Evolutionary conservation across 345 rosid species (phyloP).

Genomic region (Bruguiera parviflora): DNA sequence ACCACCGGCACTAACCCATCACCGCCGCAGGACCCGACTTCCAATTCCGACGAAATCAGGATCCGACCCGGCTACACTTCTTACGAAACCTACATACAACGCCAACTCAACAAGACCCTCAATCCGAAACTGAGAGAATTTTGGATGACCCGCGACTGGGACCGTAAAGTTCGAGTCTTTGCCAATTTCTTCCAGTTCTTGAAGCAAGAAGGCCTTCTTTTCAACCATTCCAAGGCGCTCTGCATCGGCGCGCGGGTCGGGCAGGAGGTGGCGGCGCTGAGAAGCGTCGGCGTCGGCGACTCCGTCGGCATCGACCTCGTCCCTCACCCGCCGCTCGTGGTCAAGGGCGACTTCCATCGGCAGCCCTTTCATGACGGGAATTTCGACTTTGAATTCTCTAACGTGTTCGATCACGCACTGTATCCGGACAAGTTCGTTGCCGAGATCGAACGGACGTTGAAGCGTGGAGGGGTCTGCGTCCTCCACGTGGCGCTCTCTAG

Average conservation of each 20-base stretch:
- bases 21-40: neutral
- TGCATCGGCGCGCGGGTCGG: conserved; percentile 91
- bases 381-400: conserved; percentile 84
- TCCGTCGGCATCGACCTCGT: conserved; percentile 86
- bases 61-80: conserved; percentile 75
- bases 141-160: conserved; percentile 95
- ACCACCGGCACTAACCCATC: conserved; percentile 5
- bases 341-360: conserved; percentile 70
- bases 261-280: conserved; percentile 84
- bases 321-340: conserved; percentile 72
- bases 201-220: conserved; percentile 34
- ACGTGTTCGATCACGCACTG: conserved; percentile 92
- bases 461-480: conserved; percentile 59
- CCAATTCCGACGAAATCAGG: conserved; percentile 30
- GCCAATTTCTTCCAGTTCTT: conserved; percentile 49
- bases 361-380: conserved; percentile 70
- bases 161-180: conserved; percentile 69
- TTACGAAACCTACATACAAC: conserved; percentile 84
- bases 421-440: conserved; percentile 63
- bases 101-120: conserved; percentile 87
- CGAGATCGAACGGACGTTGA: conserved; percentile 85
- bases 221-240: conserved; percentile 56
- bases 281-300: conserved; percentile 54
- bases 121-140: conserved; percentile 69
- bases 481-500: conserved; percentile 66